Base-by-base conservation (phyloP, 1,284 basidiomycete species). In the Ceratobasidium sp. region DNA sequence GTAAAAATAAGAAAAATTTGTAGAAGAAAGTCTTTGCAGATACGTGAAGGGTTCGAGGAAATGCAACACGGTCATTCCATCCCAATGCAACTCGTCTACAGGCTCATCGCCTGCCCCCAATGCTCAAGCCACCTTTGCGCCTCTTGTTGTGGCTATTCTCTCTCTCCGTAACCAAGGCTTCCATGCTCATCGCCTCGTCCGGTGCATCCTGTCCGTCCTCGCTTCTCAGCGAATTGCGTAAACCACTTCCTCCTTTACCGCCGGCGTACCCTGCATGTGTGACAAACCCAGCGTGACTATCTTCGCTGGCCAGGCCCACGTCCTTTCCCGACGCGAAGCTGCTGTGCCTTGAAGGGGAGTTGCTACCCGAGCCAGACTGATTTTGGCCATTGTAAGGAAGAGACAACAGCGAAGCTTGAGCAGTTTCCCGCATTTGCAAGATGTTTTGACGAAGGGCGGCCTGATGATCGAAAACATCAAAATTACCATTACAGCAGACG, bases 381-480 rank as follows among this genome's bases (percentile, higher is more conserved):
- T 50, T 50, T 82, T 81, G 70, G 75, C 83, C 70, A 77, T 79
- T 56, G 81, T 80, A 67, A 4, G 82, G 81, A 54, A 86, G 76
- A 6, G 86, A 85, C 73, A 87, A 80, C 70, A 89, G 82, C 20
- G 87, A 89, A 69, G 84, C 81, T 62, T 85, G 84, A 15, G 88
- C 87, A 3, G 85, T 86, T 75, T 90, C 87, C 69, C 87, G 84
- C 89, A 91, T 89, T 75, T 89, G 86, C 75, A 88, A 76, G 69
- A 92, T 84, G 76, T 90, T 90, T 80, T 90, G 87, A 71, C 90
- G 88, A 82, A 90, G 88, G 8, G 87, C 85, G 73, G 88, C 89
- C 87, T 90, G 71, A 68, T 17, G 70, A 45, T 25, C 31, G 27
- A 45, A 29, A 62, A 20, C 31, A 27, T 13, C 4, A n/a, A 25